Conservation (phyloP, 306 rosid species). For the Vigna nakashimae region DNA sequence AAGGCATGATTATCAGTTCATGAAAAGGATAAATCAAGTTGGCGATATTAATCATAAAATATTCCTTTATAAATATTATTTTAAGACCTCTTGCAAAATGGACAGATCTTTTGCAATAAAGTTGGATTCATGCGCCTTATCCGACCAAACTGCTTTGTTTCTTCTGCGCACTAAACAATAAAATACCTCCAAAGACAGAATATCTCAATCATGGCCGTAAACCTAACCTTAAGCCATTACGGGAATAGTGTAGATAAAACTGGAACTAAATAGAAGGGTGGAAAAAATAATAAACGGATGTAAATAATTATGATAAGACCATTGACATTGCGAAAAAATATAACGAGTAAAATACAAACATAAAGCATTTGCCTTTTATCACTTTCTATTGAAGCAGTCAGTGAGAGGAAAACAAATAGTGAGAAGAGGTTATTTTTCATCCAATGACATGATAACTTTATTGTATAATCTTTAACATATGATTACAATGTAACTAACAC, state of each 20-base stretch:
- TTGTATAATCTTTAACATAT: slow-evolving; percentile 31
- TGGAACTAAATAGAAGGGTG: not conserved
- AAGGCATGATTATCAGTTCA: not conserved
- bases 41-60: not conserved
- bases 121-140: slow-evolving; percentile 14
- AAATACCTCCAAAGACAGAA: not conserved
- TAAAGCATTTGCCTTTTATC: not conserved
- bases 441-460: slow-evolving; percentile 7
- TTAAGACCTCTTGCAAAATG: slow-evolving; percentile 13
- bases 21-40: not conserved
- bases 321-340: not conserved
- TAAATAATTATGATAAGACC: not conserved
- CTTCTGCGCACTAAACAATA: slow-evolving; percentile 24
- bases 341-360: slow-evolving; percentile 11
- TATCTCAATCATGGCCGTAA: slow-evolving; percentile 30
- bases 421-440: slow-evolving; percentile 3
- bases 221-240: slow-evolving; percentile 24
- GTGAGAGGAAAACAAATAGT: not conserved
- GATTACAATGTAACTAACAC: slow-evolving; percentile 25
- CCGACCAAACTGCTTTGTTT: slow-evolving; percentile 22
- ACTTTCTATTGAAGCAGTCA: not conserved
- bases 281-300: not conserved
- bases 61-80: not conserved
- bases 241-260: slow-evolving; percentile 1
- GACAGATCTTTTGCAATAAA: not conserved